Base-by-base conservation (phyloP, 2,329 filamentous ascomycete genomes). In the Westerdykella ornata region DNA sequence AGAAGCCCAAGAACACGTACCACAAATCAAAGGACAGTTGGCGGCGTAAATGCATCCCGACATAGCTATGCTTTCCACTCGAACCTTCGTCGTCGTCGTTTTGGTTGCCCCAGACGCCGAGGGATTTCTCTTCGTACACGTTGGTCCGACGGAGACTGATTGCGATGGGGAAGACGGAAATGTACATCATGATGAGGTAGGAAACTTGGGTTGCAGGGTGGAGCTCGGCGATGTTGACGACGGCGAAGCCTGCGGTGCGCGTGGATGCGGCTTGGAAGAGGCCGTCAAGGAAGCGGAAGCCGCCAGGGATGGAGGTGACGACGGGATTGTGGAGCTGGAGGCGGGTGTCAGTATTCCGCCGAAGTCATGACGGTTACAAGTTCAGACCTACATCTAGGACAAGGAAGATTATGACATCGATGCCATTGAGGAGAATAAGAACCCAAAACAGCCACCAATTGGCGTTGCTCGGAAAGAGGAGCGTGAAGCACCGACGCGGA, bases 101-200 rank as follows among this genome's bases (percentile, higher is more conserved):
- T 15, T 75, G 73, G 28, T 69, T 69, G 37, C 70, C 71, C 57
- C 84, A 88, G 20, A 94, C 80, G 4, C 87, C 87, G 0, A 92
- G 76, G 0, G 82, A 87, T 51, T 83, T 86, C 62, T 97, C 90
- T 66, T 96, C 90, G 70, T 97, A 97, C 2, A 96, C 90, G 62
- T 97, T 97, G 44, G 90, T 96, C 49, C 86, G 77, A 39, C 90
- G 88, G 55, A 97, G 85, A 5, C 86, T 92, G 56, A 97, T 97
- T 60, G 92, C 90, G 54, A 97, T 94, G 4, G 90, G 90, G 54
- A 95, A 94, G 45, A 96, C 86, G 43, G 89, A 95, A 47, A 97
- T 95, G 67, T 97, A 97, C 92, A 97, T 97, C 92, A 97, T 97
- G 66, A 97, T 82, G 67, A 97, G 73, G 69, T 96, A 97, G 17